These are phyloP conservation scores for Luffa acutangula DNA, from an alignment of 306 rosid species.

Conservation along the genomic window DNA sequence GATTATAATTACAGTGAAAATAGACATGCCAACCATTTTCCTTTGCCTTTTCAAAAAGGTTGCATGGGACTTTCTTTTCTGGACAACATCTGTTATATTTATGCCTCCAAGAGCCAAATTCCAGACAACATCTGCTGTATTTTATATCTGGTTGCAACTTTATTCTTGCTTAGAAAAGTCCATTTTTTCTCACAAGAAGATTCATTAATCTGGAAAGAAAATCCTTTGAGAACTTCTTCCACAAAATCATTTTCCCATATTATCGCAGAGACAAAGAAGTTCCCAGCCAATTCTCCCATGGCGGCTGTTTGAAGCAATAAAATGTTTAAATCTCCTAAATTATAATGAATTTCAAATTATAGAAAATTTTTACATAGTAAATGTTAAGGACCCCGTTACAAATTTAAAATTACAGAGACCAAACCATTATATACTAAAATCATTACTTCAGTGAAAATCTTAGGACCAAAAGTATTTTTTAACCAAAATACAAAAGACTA, in stretches of 20 bases:
- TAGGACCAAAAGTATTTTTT: too few species aligned
- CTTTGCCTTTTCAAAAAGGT: neutral
- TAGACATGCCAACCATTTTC: neutral
- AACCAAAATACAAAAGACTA: too few species aligned
- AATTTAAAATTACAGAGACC: too few species aligned
- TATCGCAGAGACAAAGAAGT: neutral
- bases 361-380: too few species aligned
- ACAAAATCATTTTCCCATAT: neutral
- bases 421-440: too few species aligned
- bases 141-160: neutral
- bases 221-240: neutral
- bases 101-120: neutral
- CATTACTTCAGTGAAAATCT: too few species aligned
- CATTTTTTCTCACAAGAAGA: neutral
- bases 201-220: neutral
- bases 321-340: neutral
- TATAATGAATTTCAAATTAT: too few species aligned
- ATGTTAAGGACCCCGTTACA: too few species aligned
- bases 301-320: neutral
- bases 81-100: neutral
- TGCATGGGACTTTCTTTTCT: neutral
- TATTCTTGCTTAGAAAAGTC: neutral
- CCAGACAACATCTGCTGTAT: neutral
- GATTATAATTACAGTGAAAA: neutral
- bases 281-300: neutral